Conservation (phyloP, 2,329 filamentous ascomycete species). For the Alternaria sp. region DNA sequence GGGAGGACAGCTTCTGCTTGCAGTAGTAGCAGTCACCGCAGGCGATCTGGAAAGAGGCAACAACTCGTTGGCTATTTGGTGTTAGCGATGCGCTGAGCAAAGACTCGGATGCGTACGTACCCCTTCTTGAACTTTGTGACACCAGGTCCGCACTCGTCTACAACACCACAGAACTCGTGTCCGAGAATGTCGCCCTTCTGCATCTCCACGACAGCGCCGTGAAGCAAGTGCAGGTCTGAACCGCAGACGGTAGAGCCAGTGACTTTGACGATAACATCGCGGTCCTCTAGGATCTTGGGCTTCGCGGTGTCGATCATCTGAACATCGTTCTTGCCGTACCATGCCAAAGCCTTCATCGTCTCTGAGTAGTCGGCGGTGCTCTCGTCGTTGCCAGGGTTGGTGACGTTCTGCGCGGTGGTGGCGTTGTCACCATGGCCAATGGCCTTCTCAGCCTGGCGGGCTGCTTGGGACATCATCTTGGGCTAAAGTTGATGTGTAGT, state of each 20-base stretch:
- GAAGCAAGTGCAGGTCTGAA: constrained; percentile 65
- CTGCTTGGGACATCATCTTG: constrained; percentile 58
- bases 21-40: constrained; percentile 75
- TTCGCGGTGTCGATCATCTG: constrained; percentile 72
- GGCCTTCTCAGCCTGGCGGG: constrained; percentile 68
- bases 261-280: constrained; percentile 81
- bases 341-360: constrained; percentile 80
- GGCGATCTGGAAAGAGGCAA: constrained; percentile 87
- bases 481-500: constrained; percentile 11
- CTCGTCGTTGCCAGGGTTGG: constrained; percentile 60
- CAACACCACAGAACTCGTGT: constrained; percentile 60
- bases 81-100: constrained; percentile 18
- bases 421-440: constrained; percentile 72
- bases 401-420: constrained; percentile 71
- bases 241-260: constrained; percentile 70
- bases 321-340: constrained; percentile 83
- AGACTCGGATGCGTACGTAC: constrained; percentile 22
- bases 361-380: constrained; percentile 57
- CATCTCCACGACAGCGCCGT: constrained; percentile 56
- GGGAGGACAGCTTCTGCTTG: constrained; percentile 76
- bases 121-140: constrained; percentile 54
- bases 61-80: constrained; percentile 64
- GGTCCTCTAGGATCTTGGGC: constrained; percentile 73
- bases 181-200: constrained; percentile 60
- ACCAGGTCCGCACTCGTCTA: constrained; percentile 53